phyloP scores from a whole-genome alignment of 352 stramenopile genomes.

The Globisporangium nunn region DNA sequence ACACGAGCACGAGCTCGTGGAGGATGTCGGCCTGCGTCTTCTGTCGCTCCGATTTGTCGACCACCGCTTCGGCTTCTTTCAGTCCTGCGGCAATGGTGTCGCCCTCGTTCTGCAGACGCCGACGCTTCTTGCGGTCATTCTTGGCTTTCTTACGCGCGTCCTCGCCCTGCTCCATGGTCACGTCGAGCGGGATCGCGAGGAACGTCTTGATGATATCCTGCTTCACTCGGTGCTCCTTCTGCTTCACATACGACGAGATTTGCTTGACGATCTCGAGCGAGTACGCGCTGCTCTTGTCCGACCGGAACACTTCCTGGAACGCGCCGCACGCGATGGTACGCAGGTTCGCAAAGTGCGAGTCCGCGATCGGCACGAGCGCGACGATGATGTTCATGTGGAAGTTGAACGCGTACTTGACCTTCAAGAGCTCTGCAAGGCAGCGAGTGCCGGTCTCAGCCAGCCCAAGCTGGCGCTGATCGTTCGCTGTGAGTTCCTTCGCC shows the following conservation, averaged over 20 bases:
- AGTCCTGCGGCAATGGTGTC: conserved; percentile 88
- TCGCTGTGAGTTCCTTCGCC: conserved; percentile 26
- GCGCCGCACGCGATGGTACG: conserved; percentile 49
- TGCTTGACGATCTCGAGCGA: conserved; percentile 79
- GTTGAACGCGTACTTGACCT: conserved; percentile 84
- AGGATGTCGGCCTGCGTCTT: conserved; percentile 93
- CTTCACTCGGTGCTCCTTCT: conserved; percentile 79
- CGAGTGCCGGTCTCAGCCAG: conserved; percentile 62
- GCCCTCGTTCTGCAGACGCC: conserved; percentile 61
- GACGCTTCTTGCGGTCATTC: conserved; percentile 78
- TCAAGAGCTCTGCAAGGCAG: conserved; percentile 72
- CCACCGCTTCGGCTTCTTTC: conserved; percentile 92
- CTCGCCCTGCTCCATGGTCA: conserved; percentile 84
- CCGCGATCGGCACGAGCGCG: conserved; percentile 71
- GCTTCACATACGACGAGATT: conserved; percentile 77
- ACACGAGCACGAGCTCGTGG: conserved; percentile 93
- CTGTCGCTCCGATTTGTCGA: conserved; percentile 90
- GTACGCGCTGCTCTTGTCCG: conserved; percentile 59
- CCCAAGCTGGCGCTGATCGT: conserved; percentile 37
- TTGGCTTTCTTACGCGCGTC: conserved; percentile 73
- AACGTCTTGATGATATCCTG: conserved; percentile 70
- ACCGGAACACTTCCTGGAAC: conserved; percentile 67
- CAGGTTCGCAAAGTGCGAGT: conserved; percentile 49
- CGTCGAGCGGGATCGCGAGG: conserved; percentile 70
- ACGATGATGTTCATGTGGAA: conserved; percentile 84